phyloP scores from a whole-genome alignment of 805 yeast species.

The Naumovozyma castellii region DNA sequence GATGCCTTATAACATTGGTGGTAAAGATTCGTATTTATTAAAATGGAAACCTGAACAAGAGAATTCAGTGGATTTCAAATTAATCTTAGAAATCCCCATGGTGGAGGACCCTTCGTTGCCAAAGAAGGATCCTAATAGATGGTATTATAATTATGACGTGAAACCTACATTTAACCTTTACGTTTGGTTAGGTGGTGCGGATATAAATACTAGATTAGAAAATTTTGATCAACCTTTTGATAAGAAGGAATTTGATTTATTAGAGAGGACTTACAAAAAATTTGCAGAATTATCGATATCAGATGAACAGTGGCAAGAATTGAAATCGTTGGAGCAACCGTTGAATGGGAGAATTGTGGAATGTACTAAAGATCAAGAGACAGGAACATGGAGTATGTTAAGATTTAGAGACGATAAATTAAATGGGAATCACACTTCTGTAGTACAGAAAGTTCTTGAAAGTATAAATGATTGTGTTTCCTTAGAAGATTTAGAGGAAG shows the following conservation, averaged over 20 bases:
- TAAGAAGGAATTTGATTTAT: slow-evolving; percentile 23
- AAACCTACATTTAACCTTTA: slow-evolving; percentile 60
- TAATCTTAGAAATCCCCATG: slow-evolving; percentile 37
- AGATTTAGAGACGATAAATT: slow-evolving; percentile 90
- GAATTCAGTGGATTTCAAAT: slow-evolving; percentile 82
- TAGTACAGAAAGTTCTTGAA: slow-evolving; percentile 71
- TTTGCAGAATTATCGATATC: slow-evolving; percentile 55
- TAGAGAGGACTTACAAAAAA: slow-evolving; percentile 45
- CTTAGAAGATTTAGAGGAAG: slow-evolving; percentile 59
- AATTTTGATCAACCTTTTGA: slow-evolving; percentile 27
- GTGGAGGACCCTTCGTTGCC: slow-evolving; percentile 27
- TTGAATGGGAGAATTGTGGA: slow-evolving; percentile 85
- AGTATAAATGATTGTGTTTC: slow-evolving; percentile 82
- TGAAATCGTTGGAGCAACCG: slow-evolving; percentile 67
- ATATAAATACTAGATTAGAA: slow-evolving; percentile 23
- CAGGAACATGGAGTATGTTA: slow-evolving; percentile 69
- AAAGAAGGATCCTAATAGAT: slow-evolving; percentile 56
- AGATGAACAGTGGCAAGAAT: slow-evolving; percentile 71
- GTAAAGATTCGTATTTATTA: slow-evolving; percentile 69
- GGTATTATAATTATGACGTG: slow-evolving; percentile 72
- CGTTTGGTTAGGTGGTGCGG: slow-evolving; percentile 66
- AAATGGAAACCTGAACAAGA: slow-evolving; percentile 98
- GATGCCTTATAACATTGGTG: slow-evolving; percentile 75
- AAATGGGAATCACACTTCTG: slow-evolving; percentile 75
- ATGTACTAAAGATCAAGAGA: slow-evolving; percentile 54